These are phyloP conservation scores for Pyrenochaeta sp. DNA, from an alignment of 2,329 filamentous ascomycete genomes.

Conservation along the genomic window DNA sequence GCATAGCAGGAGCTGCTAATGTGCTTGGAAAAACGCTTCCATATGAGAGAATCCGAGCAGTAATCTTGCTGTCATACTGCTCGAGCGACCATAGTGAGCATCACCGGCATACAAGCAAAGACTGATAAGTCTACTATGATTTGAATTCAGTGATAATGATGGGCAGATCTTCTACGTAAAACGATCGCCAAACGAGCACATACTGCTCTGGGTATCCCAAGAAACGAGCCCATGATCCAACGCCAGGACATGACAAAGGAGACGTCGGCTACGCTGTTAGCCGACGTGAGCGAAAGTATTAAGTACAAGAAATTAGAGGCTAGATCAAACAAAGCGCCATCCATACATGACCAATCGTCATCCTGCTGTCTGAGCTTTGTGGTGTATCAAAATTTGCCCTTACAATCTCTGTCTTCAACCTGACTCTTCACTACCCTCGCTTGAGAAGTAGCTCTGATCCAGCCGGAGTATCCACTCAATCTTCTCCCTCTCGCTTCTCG, in stretches of 20 bases:
- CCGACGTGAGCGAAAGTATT: not conserved
- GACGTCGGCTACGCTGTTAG: not conserved
- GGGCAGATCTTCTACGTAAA: conserved; percentile 5
- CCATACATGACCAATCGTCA: not conserved
- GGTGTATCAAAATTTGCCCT: not conserved
- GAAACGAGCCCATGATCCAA: not conserved
- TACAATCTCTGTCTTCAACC: not conserved
- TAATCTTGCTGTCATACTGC: too few species aligned
- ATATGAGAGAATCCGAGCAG: too few species aligned
- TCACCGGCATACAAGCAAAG: not conserved
- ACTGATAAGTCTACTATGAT: not conserved
- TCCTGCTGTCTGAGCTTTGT: too few species aligned
- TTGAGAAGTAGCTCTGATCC: conserved; percentile 76
- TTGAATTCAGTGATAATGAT: not conserved
- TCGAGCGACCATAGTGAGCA: too few species aligned
- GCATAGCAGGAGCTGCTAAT: not conserved
- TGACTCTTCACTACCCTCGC: conserved; percentile 30
- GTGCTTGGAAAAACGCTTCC: too few species aligned
- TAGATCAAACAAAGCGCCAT: not conserved
- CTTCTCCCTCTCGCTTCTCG: conserved; percentile 88
- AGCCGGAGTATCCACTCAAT: conserved; percentile 97
- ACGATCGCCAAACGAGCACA: conserved; percentile 13
- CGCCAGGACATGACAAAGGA: not conserved
- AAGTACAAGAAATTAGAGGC: not conserved
- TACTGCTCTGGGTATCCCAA: conserved; percentile 19